These are phyloP conservation scores for Phytophthora fragariaefolia DNA, from an alignment of 352 stramenopile species.

Conservation along the genomic window DNA sequence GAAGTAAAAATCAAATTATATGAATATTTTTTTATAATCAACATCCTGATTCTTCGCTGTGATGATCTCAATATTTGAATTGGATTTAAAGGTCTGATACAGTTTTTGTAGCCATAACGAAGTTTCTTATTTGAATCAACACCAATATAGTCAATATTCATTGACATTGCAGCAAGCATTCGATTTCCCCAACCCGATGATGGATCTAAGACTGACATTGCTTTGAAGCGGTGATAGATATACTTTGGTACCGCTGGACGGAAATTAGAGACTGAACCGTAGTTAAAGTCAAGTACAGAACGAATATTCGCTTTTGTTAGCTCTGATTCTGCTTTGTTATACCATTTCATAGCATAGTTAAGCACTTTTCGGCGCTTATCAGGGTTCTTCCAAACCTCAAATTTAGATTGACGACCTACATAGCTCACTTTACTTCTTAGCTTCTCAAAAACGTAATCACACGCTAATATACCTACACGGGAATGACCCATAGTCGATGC, in stretches of 20 bases:
- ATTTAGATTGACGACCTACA: not conserved
- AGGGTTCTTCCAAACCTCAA: not conserved
- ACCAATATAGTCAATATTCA: conserved; percentile 1
- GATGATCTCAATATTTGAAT: not conserved
- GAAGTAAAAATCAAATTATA: not conserved
- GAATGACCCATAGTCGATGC: not conserved
- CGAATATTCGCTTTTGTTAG: not conserved
- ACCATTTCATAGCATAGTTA: not conserved
- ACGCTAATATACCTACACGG: not conserved
- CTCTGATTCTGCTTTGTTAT: not conserved
- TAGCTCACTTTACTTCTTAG: not conserved
- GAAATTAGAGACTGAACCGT: conserved; percentile 1
- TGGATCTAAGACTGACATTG: not conserved
- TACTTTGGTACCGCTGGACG: not conserved
- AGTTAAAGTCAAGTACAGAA: not conserved
- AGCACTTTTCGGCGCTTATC: not conserved
- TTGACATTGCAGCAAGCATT: conserved; percentile 1
- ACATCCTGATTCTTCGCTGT: conserved; percentile 2
- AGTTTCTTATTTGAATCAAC: conserved; percentile 2
- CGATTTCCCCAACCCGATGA: not conserved
- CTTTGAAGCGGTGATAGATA: not conserved
- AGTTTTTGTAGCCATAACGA: not conserved
- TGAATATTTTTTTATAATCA: not conserved
- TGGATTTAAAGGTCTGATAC: not conserved
- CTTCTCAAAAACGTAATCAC: not conserved